phyloP scores from a whole-genome alignment of 2,329 filamentous ascomycete species.

The Cucurbitaria berberidis region DNA sequence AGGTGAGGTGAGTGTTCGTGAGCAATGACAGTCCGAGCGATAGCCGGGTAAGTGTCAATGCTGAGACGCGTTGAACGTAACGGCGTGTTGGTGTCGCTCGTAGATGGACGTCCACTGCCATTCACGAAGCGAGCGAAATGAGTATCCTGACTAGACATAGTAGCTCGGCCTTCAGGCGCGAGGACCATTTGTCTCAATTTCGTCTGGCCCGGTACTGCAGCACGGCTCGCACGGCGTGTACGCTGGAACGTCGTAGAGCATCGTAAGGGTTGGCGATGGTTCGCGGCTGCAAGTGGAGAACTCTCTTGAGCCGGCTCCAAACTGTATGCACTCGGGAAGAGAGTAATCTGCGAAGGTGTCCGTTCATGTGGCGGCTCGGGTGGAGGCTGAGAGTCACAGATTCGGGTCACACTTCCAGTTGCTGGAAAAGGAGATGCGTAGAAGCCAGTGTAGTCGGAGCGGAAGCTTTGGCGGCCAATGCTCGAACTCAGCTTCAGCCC shows the following conservation, averaged over 20 bases:
- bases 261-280: conserved; percentile 18
- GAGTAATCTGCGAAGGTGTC: conserved; percentile 29
- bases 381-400: conserved; percentile 12
- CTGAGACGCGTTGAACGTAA: conserved; percentile 25
- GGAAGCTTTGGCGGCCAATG: conserved; percentile 17
- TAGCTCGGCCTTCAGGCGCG: conserved; percentile 29
- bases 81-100: conserved; percentile 39
- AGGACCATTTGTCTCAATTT: conserved; percentile 45
- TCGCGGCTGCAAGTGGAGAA: conserved; percentile 15
- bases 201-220: conserved; percentile 43
- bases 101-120: conserved; percentile 37
- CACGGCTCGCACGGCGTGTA: conserved; percentile 29
- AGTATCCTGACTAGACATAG: conserved; percentile 25
- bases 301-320: conserved; percentile 18
- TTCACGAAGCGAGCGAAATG: conserved; percentile 29
- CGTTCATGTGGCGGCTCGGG: conserved; percentile 17
- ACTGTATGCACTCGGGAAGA: conserved; percentile 22
- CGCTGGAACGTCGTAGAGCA: conserved; percentile 24
- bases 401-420: conserved; percentile 30
- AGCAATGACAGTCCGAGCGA: conserved; percentile 16
- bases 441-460: conserved; percentile 23
- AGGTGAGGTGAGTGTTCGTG: conserved; percentile 39
- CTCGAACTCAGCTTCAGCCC: conserved; percentile 30
- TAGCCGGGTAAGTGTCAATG: conserved; percentile 14
- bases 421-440: conserved; percentile 30